Evolutionary conservation across 345 rosid species (phyloP), one percentile per base, ranked within the genome.

Genomic region (Eucalyptus regnans): DNA sequence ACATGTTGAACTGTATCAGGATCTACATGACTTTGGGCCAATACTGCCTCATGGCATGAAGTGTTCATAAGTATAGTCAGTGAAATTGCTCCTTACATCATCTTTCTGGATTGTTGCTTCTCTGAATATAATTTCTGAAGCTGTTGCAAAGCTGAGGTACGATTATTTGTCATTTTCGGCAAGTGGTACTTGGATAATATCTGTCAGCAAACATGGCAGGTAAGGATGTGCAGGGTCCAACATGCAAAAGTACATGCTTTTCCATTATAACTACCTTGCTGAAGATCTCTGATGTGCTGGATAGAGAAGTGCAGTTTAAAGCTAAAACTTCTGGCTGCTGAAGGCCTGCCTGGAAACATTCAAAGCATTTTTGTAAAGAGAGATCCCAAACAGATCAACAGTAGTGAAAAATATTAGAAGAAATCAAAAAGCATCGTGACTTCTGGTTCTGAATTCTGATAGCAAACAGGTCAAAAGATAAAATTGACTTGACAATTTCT

Each of bases 291-390:
- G 98, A 89, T 46, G 95, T 90, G 58, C 92, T 95, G 68, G 96
- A 87, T 68, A 97, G 90, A 43, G 98, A 95, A 52, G 98, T 96
- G 89, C 99, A 96, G 88, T 95, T 95, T 89, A 97, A 60, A 60
- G 93, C 80, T 87, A 97, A 79, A 87, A 96, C 91, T 80, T 96
- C 96, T 11, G 94, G 96, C n/a, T 89, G 86, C 92, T 90, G 90
- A 83, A 93, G 90, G 52, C 94, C 96, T 8, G 68, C 93, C 98
- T 97, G 93, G 5, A 54, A 89, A 43, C 8, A 86, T 12, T 88
- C 9, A 87, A 88, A 58, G 83, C 88, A 52, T 33, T 89, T 68
- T 33, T 46, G 50, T 22, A 54, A 11, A 27, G 41, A 43, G 80
- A 68, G 89, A 50, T 17, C 48, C 27, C 83, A 76, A 41, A 41